Conservation (phyloP, 179 eudicot species). For the Vitellaria paradoxa region DNA sequence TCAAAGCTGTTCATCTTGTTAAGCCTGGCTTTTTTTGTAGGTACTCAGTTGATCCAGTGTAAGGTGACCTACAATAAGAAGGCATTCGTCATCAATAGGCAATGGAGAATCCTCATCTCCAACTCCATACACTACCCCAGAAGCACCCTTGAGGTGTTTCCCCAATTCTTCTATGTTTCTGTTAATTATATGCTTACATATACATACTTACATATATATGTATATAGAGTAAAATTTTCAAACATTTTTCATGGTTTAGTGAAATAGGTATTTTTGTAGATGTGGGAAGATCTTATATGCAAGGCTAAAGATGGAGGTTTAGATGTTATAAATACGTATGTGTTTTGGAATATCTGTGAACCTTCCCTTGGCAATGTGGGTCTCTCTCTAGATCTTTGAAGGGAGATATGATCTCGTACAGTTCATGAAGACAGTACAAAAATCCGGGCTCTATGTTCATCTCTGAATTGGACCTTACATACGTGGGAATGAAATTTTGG, state of each 20-base stretch:
- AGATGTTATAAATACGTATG: conserved; percentile 89
- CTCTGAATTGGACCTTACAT: conserved; percentile 88
- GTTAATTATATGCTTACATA: not conserved
- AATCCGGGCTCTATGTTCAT: conserved; percentile 64
- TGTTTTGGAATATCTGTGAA: conserved; percentile 94
- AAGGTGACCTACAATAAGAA: conserved; percentile 55
- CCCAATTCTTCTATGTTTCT: not conserved
- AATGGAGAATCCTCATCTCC: conserved; percentile 59
- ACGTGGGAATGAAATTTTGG: conserved; percentile 96
- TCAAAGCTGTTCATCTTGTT: conserved; percentile 27
- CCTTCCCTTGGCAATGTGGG: conserved; percentile 80
- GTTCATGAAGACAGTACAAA: conserved; percentile 67
- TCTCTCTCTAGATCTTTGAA: conserved; percentile 27
- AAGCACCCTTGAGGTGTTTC: conserved; percentile 66
- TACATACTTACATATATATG: not conserved
- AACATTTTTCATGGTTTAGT: conserved; percentile 36
- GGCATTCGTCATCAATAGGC: conserved; percentile 60
- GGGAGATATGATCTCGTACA: conserved; percentile 68
- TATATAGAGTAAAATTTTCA: not conserved
- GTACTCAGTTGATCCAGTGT: conserved; percentile 34
- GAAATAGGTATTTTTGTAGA: conserved; percentile 55
- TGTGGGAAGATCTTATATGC: conserved; percentile 90
- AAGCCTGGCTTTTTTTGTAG: conserved; percentile 34
- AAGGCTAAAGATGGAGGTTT: conserved; percentile 95
- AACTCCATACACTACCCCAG: conserved; percentile 78